These are phyloP conservation scores for Zoysia pacifica DNA, from an alignment of 176 grass and related monocot genomes.

Conservation along the genomic window DNA sequence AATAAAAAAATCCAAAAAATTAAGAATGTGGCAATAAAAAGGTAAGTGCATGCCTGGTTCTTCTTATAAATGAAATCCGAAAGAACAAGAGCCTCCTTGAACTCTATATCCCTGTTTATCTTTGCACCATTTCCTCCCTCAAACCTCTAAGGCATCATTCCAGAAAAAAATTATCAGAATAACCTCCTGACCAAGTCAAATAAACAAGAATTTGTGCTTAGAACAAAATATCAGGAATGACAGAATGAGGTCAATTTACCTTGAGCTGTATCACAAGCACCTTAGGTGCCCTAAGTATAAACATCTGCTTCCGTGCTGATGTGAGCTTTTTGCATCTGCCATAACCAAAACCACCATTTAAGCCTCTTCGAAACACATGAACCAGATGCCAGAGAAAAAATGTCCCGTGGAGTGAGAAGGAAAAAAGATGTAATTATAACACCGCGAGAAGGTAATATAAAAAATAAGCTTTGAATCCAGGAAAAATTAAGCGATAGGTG, in stretches of 20 bases:
- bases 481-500: too few relatives aligned
- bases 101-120: conserved; percentile 89
- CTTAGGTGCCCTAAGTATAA: conserved; percentile 84
- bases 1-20: not conserved
- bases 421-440: not conserved
- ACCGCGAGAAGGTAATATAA: not conserved
- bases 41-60: conserved; percentile 60
- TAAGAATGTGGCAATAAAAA: not conserved
- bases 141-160: conserved; percentile 65
- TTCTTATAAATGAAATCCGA: conserved; percentile 79
- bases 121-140: conserved; percentile 90
- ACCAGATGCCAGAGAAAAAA: not conserved
- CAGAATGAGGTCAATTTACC: conserved; percentile 44
- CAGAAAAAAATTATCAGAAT: not conserved
- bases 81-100: conserved; percentile 80
- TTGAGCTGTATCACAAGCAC: conserved; percentile 99
- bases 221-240: conserved; percentile 35
- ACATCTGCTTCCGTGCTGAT: conserved; percentile 90
- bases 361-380: not conserved
- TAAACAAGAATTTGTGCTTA: not conserved
- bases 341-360: conserved; percentile 36
- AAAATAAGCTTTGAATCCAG: not conserved
- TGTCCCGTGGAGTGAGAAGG: conserved; percentile 11
- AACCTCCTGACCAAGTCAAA: conserved; percentile 13
- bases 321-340: conserved; percentile 92